phyloP scores from a whole-genome alignment of 768 basidiomycete species.

The Cystofilobasidium ferigula region DNA sequence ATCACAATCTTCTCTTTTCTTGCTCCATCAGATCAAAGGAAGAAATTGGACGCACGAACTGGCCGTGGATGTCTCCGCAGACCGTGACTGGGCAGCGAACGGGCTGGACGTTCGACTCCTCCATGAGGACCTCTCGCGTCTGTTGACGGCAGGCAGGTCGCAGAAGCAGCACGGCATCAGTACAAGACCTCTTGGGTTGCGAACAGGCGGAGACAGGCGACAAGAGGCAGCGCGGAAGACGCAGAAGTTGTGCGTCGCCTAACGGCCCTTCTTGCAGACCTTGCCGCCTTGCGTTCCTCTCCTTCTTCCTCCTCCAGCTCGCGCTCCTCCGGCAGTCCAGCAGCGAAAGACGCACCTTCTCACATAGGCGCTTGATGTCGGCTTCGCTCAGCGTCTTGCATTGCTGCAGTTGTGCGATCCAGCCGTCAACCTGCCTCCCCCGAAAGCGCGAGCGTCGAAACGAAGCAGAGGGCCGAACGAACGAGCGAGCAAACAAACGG shows the following conservation, averaged over 20 bases:
- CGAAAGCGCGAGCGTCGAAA: neutral
- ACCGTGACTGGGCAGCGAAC: slow-evolving; percentile 98
- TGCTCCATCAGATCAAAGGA: no score
- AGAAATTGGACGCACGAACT: slow-evolving; percentile 67
- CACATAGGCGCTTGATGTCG: slow-evolving; percentile 95
- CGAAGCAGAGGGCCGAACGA: neutral
- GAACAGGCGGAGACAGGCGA: no score
- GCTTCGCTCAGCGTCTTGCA: slow-evolving; percentile 93
- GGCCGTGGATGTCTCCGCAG: slow-evolving; percentile 98
- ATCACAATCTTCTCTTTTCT: no score
- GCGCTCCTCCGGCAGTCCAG: neutral
- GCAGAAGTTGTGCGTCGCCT: no score
- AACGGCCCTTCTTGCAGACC: no score
- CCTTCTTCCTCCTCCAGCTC: no score
- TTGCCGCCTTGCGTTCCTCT: no score
- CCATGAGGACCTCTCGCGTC: slow-evolving; percentile 97
- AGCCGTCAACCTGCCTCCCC: slow-evolving; percentile 68
- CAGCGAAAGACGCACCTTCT: slow-evolving; percentile 61
- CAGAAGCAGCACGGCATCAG: neutral
- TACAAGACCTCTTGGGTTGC: neutral
- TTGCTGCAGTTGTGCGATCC: slow-evolving; percentile 92
- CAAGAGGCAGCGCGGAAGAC: no score
- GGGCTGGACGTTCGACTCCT: slow-evolving; percentile 97
- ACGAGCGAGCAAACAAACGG: neutral
- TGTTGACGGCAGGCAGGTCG: slow-evolving; percentile 38